Percentiles rank a stretch among this genome's conserved stretches.
Conservation (phyloP, 139 green algal genomes). For the Nannochloris sp. region DNA sequence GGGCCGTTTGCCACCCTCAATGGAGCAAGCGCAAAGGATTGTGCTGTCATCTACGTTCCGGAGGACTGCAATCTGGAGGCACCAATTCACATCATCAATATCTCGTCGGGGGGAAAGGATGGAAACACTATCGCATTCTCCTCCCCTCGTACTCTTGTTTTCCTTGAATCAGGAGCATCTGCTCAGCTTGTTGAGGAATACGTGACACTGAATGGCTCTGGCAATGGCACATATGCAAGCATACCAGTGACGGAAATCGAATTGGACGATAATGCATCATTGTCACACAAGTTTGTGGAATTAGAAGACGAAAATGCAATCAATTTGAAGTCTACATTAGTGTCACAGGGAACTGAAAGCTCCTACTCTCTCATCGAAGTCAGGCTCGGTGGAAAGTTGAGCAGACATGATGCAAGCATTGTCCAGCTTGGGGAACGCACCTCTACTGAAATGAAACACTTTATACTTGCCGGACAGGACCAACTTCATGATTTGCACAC, state of each 20-base stretch:
- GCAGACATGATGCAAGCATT: slow-evolving; percentile 79
- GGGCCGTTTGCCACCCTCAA: slow-evolving; percentile 72
- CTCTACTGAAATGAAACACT: slow-evolving; percentile 57
- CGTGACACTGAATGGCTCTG: slow-evolving; percentile 9
- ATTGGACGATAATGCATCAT: slow-evolving; percentile 42
- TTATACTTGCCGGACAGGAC: slow-evolving; percentile 68
- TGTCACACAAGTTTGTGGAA: slow-evolving; percentile 60
- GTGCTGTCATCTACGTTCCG: slow-evolving; percentile 49
- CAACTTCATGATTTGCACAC: slow-evolving; percentile 96
- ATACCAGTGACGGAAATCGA: slow-evolving; percentile 50
- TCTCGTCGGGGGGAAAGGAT: slow-evolving; percentile 22
- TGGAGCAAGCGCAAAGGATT: slow-evolving; percentile 46
- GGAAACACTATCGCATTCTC: not conserved
- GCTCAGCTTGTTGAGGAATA: slow-evolving; percentile 76
- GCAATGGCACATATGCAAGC: slow-evolving; percentile 5
- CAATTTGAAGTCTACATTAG: slow-evolving; percentile 74
- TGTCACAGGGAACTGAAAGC: slow-evolving; percentile 49
- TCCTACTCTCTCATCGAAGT: slow-evolving; percentile 71
- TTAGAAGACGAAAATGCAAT: slow-evolving; percentile 30
- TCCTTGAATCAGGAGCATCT: slow-evolving; percentile 30
- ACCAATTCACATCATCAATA: slow-evolving; percentile 56
- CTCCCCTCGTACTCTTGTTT: slow-evolving; percentile 55
- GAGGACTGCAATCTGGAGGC: slow-evolving; percentile 8
- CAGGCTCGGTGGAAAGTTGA: slow-evolving; percentile 54
- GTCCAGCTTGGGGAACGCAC: slow-evolving; percentile 48